These are phyloP conservation scores for Trichoderma citrinoviride DNA, from an alignment of 2,329 filamentous ascomycete genomes.

Conservation along the genomic window DNA sequence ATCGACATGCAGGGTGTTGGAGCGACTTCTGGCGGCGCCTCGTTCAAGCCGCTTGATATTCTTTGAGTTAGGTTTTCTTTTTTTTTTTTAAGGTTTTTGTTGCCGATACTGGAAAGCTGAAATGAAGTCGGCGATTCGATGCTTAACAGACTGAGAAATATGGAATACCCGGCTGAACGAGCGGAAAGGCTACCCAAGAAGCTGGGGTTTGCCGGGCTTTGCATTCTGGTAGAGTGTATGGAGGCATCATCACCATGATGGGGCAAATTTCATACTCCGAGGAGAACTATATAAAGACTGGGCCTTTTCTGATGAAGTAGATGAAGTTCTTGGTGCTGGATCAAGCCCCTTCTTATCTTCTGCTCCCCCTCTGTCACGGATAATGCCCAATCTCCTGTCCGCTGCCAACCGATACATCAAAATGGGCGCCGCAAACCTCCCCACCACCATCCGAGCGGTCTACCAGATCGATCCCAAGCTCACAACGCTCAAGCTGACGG, in stretches of 20 bases:
- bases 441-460: conserved; percentile 28
- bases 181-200: conserved; percentile 3
- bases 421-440: conserved; percentile 7
- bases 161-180: background rate
- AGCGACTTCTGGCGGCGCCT: background rate
- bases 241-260: background rate
- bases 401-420: conserved; percentile 1
- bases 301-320: background rate
- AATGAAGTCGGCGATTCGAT: background rate
- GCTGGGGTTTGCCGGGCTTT: background rate
- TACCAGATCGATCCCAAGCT: conserved; percentile 28
- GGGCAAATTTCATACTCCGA: background rate
- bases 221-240: no score
- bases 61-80: background rate
- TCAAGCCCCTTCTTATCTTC: background rate
- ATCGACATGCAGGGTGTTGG: background rate
- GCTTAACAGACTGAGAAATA: background rate
- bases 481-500: conserved; percentile 23
- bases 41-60: background rate
- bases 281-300: background rate
- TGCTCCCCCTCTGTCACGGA: background rate
- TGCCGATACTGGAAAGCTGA: background rate
- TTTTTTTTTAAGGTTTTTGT: conserved; percentile 16
- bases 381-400: background rate
- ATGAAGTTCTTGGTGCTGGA: background rate